phyloP scores from a whole-genome alignment of 208 protist species.

The Leishmania guyanensis region DNA sequence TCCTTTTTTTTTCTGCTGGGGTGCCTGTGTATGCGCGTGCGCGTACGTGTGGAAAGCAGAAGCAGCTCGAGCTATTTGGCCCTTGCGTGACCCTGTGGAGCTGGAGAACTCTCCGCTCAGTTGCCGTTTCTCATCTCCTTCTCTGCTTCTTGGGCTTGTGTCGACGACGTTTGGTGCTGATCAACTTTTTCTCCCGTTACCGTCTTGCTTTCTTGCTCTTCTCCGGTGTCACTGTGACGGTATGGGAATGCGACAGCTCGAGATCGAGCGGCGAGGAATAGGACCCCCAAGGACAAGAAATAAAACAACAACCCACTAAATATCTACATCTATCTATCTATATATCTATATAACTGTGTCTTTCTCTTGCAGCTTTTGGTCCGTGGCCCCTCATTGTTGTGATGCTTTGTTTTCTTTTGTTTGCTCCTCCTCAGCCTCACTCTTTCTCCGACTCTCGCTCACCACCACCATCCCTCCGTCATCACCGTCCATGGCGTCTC shows the following conservation, averaged over 20 bases:
- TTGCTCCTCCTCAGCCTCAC: neutral
- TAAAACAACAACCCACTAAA: neutral
- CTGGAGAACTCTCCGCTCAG: neutral
- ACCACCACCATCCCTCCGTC: neutral
- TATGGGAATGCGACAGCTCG: no score
- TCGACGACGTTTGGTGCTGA: neutral
- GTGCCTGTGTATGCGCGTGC: neutral
- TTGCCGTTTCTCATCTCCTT: neutral
- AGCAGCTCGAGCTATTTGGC: no score
- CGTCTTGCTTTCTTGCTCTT: neutral
- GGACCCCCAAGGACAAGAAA: neutral
- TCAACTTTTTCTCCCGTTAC: neutral
- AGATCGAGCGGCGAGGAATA: neutral
- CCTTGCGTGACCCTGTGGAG: no score
- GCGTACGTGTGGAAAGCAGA: neutral
- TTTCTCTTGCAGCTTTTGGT: neutral
- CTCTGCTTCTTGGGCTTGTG: neutral
- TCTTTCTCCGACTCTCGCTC: neutral
- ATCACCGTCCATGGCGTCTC: neutral
- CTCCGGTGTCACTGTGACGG: no score
- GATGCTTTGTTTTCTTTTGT: neutral
- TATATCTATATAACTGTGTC: neutral
- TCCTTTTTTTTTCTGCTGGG: neutral
- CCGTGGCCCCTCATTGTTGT: no score
- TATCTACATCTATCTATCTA: neutral